Conservation (phyloP, 2,329 filamentous ascomycete species). For the Zasmidium angulare region DNA sequence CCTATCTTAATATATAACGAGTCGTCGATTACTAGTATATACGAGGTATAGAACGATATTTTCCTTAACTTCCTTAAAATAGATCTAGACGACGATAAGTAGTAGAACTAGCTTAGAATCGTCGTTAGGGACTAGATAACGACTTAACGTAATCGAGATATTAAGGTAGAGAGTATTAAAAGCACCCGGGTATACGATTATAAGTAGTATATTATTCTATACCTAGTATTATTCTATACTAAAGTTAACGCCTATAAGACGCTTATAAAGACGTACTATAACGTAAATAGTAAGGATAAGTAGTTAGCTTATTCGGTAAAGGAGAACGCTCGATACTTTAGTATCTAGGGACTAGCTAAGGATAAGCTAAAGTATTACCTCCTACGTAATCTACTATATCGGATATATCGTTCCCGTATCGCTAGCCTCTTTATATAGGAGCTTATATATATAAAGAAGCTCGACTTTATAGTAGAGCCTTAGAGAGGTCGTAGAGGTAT, state of each 20-base stretch:
- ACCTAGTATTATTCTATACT: neutral
- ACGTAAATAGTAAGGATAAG: neutral
- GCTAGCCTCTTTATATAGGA: neutral
- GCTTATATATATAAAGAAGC: neutral
- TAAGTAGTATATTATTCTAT: neutral
- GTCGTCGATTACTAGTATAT: slow-evolving; percentile 1
- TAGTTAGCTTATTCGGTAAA: neutral
- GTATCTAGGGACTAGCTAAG: neutral
- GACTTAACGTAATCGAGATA: neutral
- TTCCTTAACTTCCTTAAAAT: neutral
- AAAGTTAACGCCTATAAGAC: neutral
- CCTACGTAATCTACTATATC: neutral
- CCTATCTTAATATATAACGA: slow-evolving; percentile 2
- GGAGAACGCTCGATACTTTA: neutral
- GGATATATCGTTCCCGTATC: slow-evolving; percentile 1
- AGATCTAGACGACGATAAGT: neutral
- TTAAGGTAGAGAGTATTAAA: neutral
- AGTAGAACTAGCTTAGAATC: neutral
- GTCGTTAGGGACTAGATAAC: neutral
- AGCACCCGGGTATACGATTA: neutral
- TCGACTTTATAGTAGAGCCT: no score
- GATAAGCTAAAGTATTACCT: neutral
- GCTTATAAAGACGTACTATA: neutral
- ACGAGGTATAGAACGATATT: slow-evolving; percentile 1
- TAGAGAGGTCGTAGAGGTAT: no score